Conservation (phyloP, 2,329 filamentous ascomycete species). For the Xylaria sp. region DNA sequence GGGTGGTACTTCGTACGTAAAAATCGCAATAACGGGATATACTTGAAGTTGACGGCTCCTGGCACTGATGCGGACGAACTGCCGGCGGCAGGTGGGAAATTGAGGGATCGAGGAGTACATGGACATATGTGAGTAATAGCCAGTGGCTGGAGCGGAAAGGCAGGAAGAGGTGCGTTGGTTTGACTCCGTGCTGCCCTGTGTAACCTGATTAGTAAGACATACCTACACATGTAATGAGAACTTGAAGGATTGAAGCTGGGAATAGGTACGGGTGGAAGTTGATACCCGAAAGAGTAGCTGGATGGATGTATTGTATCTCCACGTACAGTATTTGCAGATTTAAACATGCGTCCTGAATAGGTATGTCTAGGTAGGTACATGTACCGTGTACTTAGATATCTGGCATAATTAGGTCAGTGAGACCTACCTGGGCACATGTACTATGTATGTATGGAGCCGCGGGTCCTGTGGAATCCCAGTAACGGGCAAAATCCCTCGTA, state of each 20-base stretch:
- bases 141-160: background rate
- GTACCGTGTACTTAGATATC: too few species aligned
- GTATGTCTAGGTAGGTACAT: too few species aligned
- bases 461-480: background rate
- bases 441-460: too few species aligned
- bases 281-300: slow-evolving; percentile 19
- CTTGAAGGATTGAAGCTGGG: background rate
- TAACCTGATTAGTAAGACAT: slow-evolving; percentile 22
- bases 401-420: too few species aligned
- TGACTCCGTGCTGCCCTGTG: slow-evolving; percentile 7
- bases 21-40: background rate
- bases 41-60: background rate
- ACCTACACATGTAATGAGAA: slow-evolving; percentile 6
- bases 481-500: background rate
- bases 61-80: background rate
- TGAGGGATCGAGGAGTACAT: background rate
- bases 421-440: background rate
- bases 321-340: background rate
- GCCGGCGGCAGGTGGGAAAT: background rate
- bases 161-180: background rate
- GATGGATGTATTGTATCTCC: background rate
- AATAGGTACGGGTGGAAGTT: slow-evolving; percentile 23
- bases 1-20: background rate
- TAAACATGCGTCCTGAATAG: too few species aligned
- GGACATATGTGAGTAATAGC: background rate